phyloP scores from a whole-genome alignment of 179 eudicot genomes.

The Sideroxylon spinosum region DNA sequence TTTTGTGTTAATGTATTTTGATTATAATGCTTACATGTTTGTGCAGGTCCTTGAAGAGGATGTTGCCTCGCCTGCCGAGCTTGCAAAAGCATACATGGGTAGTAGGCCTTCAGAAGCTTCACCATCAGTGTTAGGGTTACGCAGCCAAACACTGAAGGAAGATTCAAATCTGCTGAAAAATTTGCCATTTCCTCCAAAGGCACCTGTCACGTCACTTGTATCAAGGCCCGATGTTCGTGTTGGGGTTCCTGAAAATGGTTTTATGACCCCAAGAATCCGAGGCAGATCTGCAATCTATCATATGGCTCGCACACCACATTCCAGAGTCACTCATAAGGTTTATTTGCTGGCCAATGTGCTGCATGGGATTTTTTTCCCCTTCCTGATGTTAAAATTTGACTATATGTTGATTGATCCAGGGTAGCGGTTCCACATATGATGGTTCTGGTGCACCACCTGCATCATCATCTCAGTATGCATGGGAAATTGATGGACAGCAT shows the following conservation, averaged over 20 bases:
- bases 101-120: slow-evolving; percentile 52
- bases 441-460: slow-evolving; percentile 27
- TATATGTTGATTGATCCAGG: slow-evolving; percentile 23
- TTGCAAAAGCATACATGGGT: slow-evolving; percentile 96
- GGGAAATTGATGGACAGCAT: slow-evolving; percentile 31
- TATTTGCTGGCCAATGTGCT: background rate
- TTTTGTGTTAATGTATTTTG: too few relatives aligned
- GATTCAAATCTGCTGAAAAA: slow-evolving; percentile 31
- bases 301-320: slow-evolving; percentile 39
- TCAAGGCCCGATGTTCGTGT: slow-evolving; percentile 29
- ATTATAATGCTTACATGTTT: too few relatives aligned
- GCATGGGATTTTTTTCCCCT: background rate
- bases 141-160: slow-evolving; percentile 36
- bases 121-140: slow-evolving; percentile 42
- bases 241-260: slow-evolving; percentile 52
- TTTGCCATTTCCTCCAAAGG: slow-evolving; percentile 24
- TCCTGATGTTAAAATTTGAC: background rate
- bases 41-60: slow-evolving; percentile 55
- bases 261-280: slow-evolving; percentile 58
- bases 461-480: slow-evolving; percentile 30
- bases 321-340: too few relatives aligned
- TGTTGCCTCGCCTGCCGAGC: slow-evolving; percentile 81
- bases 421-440: slow-evolving; percentile 16
- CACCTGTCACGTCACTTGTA: slow-evolving; percentile 32
- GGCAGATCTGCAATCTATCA: slow-evolving; percentile 82